Evolutionary conservation across 306 rosid genomes (phyloP), one percentile per base, ranked within the genome.

Genomic region (Cucumis hystrix): DNA sequence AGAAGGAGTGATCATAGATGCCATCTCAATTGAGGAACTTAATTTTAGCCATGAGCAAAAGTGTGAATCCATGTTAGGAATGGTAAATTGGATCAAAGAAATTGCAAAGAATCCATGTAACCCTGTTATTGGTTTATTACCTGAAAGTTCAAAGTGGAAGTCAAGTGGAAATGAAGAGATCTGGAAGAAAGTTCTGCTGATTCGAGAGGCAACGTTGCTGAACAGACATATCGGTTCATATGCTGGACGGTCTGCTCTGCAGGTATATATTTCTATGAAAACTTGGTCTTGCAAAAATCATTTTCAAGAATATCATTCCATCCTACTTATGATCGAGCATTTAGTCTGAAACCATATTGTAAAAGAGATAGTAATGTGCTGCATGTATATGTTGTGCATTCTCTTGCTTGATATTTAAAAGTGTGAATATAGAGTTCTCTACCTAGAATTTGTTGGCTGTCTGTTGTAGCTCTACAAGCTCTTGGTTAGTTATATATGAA

Each of bases 101-200:
- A 66, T 59, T 49, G 99, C 97, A 2, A 83, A 63, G 75, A 79
- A 90, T 80, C 96, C 99, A 35, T 83, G 84, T 79, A 90, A 83
- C 83, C 88, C 91, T 39, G 83, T 30, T 10, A 79, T 86, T 77
- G 90, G 91, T 80, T 74, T 52, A 18, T 52, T 92, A 33, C 93
- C 95, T 18, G 89, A 89, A 60, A 83, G 76, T 81, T 54, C 88
- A 7, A 88, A 85, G 80, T 90, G 97, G 93, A 91, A 78, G 79
- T 85, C 87, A 72, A 66, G 30, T 49, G 79, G 80, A 33, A 78
- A 78, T 58, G 85, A 79, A 78, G 85, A 83, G 79, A 62, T 49
- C 25, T 95, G 95, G 97, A 90, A 86, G 85, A 87, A 82, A 83
- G 87, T 85, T 74, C 80, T 95, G 86, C 65, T 79, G 78, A 87